Percentiles rank a stretch among this genome's conserved stretches.
These are phyloP conservation scores for Blastobotrys arbuscula DNA, from an alignment of 1,139 yeast species.

Conservation along the genomic window DNA sequence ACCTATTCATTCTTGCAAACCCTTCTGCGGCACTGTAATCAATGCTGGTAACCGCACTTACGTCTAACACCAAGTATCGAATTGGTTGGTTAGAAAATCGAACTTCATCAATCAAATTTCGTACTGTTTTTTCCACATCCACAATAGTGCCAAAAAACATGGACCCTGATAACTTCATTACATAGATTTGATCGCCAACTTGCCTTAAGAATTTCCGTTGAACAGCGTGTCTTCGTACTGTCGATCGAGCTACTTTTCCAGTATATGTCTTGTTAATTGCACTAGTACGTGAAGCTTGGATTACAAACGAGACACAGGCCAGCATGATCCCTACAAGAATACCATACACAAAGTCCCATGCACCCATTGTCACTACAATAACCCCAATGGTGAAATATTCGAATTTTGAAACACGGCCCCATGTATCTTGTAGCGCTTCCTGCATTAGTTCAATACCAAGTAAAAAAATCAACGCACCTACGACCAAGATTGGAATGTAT, in stretches of 20 bases:
- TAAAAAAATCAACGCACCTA: conserved; percentile 83
- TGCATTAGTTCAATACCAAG: conserved; percentile 84
- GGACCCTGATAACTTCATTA: conserved; percentile 80
- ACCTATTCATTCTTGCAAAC: conserved; percentile 76
- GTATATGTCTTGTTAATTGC: conserved; percentile 79
- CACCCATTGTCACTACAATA: conserved; percentile 91
- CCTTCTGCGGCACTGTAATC: conserved; percentile 98
- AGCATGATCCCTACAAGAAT: conserved; percentile 83
- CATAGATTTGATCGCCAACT: conserved; percentile 88
- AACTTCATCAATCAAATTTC: conserved; percentile 55
- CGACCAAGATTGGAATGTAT: conserved; percentile 89
- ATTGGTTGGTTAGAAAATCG: conserved; percentile 52
- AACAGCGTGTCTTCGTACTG: conserved; percentile 86
- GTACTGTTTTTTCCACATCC: conserved; percentile 72
- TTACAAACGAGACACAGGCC: conserved; percentile 88
- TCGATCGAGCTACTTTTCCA: conserved; percentile 85
- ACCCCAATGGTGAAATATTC: conserved; percentile 81
- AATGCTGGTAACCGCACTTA: conserved; percentile 73
- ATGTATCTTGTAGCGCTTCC: conserved; percentile 82
- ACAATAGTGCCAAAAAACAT: conserved; percentile 94
- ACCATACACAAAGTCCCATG: conserved; percentile 90
- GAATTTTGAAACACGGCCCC: conserved; percentile 64
- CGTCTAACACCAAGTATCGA: conserved; percentile 75
- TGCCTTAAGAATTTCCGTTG: conserved; percentile 80
- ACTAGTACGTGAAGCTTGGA: conserved; percentile 81